These are phyloP conservation scores for Curvularia sp. DNA, from an alignment of 2,329 filamentous ascomycete genomes.

Conservation along the genomic window DNA sequence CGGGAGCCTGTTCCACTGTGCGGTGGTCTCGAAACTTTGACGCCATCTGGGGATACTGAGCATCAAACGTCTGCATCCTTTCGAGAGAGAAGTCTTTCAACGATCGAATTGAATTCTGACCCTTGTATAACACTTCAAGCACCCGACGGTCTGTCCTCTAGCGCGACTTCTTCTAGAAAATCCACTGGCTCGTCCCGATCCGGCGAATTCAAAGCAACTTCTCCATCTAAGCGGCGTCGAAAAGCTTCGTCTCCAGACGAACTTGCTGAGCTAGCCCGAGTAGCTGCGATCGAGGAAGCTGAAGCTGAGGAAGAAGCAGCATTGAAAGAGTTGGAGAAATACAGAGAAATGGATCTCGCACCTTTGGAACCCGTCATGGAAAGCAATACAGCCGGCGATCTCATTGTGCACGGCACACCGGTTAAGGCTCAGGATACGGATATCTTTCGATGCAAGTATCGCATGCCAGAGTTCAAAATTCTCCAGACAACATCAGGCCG, in stretches of 20 bases:
- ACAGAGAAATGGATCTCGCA: constrained; percentile 31
- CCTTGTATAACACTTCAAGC: background rate
- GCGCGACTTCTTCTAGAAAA: background rate
- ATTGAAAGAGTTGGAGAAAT: constrained; percentile 19
- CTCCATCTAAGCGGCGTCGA: constrained; percentile 21
- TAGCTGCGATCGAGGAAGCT: constrained; percentile 22
- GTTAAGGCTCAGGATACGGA: background rate
- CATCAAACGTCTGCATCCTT: background rate
- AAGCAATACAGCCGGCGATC: constrained; percentile 19
- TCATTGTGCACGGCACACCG: constrained; percentile 24
- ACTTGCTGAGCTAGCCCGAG: constrained; percentile 2
- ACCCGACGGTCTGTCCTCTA: background rate
- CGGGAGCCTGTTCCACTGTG: background rate
- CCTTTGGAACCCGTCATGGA: constrained; percentile 31
- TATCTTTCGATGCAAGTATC: constrained; percentile 8
- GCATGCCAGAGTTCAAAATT: background rate
- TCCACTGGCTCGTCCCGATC: background rate
- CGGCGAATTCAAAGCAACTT: background rate
- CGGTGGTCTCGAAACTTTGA: background rate
- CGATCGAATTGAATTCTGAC: background rate
- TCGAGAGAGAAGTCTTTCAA: background rate
- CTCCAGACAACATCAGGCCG: background rate
- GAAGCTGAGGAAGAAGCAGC: constrained; percentile 12
- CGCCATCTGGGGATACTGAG: background rate
- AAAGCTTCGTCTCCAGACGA: constrained; percentile 28